Conservation (phyloP, 2,329 filamentous ascomycete genomes). For the Mycosphaerelloides madeirae region DNA sequence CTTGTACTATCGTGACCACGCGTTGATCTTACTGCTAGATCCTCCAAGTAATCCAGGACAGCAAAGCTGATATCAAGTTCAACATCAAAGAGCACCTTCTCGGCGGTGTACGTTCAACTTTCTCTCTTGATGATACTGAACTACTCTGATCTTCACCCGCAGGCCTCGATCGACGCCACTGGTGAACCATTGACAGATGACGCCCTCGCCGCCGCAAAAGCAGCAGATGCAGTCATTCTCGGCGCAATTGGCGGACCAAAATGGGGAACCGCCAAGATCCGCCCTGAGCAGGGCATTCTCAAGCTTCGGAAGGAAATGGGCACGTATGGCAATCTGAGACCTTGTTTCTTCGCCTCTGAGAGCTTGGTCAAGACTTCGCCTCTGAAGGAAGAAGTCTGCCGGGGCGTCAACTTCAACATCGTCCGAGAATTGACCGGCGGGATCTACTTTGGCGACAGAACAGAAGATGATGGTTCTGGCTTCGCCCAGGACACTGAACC, state of each 20-base stretch:
- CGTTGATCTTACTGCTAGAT: slow-evolving; percentile 50
- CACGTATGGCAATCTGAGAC: slow-evolving; percentile 91
- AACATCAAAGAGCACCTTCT: slow-evolving; percentile 86
- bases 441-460: slow-evolving; percentile 90
- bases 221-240: slow-evolving; percentile 82
- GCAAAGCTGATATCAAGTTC: slow-evolving; percentile 69
- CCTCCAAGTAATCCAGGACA: slow-evolving; percentile 71
- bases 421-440: slow-evolving; percentile 88
- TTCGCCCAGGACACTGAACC: slow-evolving; percentile 79
- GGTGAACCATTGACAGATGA: slow-evolving; percentile 76
- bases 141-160: slow-evolving; percentile 7
- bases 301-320: slow-evolving; percentile 87
- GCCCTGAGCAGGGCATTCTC: slow-evolving; percentile 89
- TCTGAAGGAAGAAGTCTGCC: slow-evolving; percentile 78
- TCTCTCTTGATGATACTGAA: slow-evolving; percentile 4
- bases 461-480: slow-evolving; percentile 71
- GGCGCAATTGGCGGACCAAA: slow-evolving; percentile 94
- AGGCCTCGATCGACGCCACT: slow-evolving; percentile 84
- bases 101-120: slow-evolving; percentile 67
- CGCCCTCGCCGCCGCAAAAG: slow-evolving; percentile 75
- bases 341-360: slow-evolving; percentile 91
- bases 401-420: slow-evolving; percentile 85
- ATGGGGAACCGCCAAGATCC: slow-evolving; percentile 86
- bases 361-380: slow-evolving; percentile 79
- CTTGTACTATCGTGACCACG: background rate